Evolutionary conservation across 2,329 filamentous ascomycete genomes (phyloP).

Genomic region (Fusarium hainanense): DNA sequence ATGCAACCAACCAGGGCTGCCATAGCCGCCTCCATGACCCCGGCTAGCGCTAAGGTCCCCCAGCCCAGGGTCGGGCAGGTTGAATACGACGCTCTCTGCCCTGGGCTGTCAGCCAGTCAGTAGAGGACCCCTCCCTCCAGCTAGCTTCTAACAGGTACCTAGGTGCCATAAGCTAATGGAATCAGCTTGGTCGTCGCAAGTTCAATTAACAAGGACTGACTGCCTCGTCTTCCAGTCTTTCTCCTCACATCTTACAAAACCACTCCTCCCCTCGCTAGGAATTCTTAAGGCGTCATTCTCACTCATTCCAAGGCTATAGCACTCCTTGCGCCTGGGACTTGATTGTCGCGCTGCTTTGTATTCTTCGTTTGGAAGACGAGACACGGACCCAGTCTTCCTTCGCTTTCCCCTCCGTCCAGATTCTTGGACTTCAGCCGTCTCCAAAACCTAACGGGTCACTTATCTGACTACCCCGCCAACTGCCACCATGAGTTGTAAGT

Average conservation of each 20-base stretch:
- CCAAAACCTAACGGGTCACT: slow-evolving; percentile 22
- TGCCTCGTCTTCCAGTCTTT: slow-evolving; percentile 23
- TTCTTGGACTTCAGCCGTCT: slow-evolving; percentile 3
- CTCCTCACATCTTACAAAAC: slow-evolving; percentile 26
- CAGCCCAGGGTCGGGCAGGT: neutral
- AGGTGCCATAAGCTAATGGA: neutral
- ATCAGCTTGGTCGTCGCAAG: slow-evolving; percentile 32
- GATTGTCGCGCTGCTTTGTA: slow-evolving; percentile 15
- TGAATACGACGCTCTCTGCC: slow-evolving; percentile 18
- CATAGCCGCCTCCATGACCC: neutral
- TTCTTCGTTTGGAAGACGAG: neutral
- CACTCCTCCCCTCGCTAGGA: slow-evolving; percentile 3
- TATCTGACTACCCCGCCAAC: slow-evolving; percentile 44
- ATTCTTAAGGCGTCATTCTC: slow-evolving; percentile 24
- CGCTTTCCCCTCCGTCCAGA: slow-evolving; percentile 12
- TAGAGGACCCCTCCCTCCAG: slow-evolving; percentile 16
- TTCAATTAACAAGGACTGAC: slow-evolving; percentile 38
- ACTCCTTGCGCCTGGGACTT: slow-evolving; percentile 15
- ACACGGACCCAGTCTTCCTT: slow-evolving; percentile 3
- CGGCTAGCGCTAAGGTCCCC: slow-evolving; percentile 19
- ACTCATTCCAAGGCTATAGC: slow-evolving; percentile 1
- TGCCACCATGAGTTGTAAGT: slow-evolving; percentile 50
- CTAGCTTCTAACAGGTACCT: neutral
- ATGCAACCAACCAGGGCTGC: slow-evolving; percentile 22
- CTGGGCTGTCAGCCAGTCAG: slow-evolving; percentile 15